Base-by-base conservation (phyloP, 106 monocot species). In the Amphibolis antarctica region DNA sequence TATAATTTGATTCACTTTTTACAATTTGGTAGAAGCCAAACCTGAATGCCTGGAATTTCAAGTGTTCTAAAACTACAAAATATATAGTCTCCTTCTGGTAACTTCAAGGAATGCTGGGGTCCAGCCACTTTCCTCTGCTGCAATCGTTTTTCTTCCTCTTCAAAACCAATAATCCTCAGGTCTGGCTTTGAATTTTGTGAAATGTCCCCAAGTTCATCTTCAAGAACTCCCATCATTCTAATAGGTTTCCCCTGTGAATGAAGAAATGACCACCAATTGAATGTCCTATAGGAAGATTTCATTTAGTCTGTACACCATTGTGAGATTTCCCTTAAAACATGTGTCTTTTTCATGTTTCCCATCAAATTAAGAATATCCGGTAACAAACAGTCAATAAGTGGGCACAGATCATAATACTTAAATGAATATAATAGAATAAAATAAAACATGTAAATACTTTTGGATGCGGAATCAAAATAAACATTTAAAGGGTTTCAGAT, bases 211-310 rank as follows among this genome's bases (percentile, higher is more conserved):
- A 98, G 76, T 80, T 98, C 96, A 80, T 78, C 60, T 36, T 81
- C 71, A 65, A 77, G 87, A 62, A 76, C 86, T 56, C 96, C 96
- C 87, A 98, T 82, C 96, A 98, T 98, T 73, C 82, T 84, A 60
- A 98, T 81, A 44, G 86, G 65, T 44, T 98, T 98, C 19, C 84
- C 84, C 90, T 90, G 69, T 62, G 70, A 60, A 44, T n/a, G 36
- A 44, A 20, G 24, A 25, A 23, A 49, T 29, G n/a, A 52, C 17
- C 10, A 19, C n/a, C n/a, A 19, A 21, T 1, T 7, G 46, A 19
- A 47, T 49, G 36, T 36, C 36, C 36, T 4, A 36, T 36, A 7
- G 36, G 36, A 36, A 36, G 36, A 36, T 36, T 7, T 4, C 36
- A 36, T 7, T 36, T 7, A 36, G 36, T 36, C 36, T 36, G 36